These are phyloP conservation scores for Podaxis sp. DNA, from an alignment of 768 basidiomycete species.

Conservation along the genomic window DNA sequence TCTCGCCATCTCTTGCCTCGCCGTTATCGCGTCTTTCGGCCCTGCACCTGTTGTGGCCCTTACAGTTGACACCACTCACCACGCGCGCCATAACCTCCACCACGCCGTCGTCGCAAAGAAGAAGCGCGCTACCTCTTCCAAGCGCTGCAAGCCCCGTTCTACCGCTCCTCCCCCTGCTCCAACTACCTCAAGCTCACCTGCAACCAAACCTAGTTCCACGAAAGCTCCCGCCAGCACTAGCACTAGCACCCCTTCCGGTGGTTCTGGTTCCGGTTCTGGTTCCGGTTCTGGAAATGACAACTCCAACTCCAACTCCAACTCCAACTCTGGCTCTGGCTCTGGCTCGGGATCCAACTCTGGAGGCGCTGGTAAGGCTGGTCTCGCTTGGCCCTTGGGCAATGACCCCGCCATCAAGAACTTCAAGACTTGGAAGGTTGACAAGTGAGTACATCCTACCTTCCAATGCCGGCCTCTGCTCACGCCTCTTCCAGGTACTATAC, in stretches of 20 bases:
- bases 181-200: slow-evolving; percentile 16
- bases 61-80: slow-evolving; percentile 37
- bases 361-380: slow-evolving; percentile 50
- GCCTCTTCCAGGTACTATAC: slow-evolving; percentile 48
- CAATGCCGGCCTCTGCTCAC: not conserved
- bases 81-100: slow-evolving; percentile 44
- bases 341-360: slow-evolving; percentile 7
- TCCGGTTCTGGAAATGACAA: not conserved
- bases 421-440: slow-evolving; percentile 39
- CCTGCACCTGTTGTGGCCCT: slow-evolving; percentile 54
- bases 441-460: slow-evolving; percentile 31
- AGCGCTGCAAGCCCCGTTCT: slow-evolving; percentile 61
- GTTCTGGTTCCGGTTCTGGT: slow-evolving; percentile 2
- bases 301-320: slow-evolving; percentile 15
- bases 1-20: slow-evolving; percentile 57
- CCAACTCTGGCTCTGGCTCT: slow-evolving; percentile 7
- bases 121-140: slow-evolving; percentile 42
- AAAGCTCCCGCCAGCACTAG: slow-evolving; percentile 20
- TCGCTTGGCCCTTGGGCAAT: slow-evolving; percentile 67
- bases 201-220: slow-evolving; percentile 1
- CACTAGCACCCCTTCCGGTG: slow-evolving; percentile 10
- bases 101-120: slow-evolving; percentile 51
- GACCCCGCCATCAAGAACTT: slow-evolving; percentile 51
- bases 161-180: slow-evolving; percentile 24
- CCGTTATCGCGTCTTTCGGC: slow-evolving; percentile 50